phyloP scores from a whole-genome alignment of 768 basidiomycete genomes.

The Sutorius australiensis region DNA sequence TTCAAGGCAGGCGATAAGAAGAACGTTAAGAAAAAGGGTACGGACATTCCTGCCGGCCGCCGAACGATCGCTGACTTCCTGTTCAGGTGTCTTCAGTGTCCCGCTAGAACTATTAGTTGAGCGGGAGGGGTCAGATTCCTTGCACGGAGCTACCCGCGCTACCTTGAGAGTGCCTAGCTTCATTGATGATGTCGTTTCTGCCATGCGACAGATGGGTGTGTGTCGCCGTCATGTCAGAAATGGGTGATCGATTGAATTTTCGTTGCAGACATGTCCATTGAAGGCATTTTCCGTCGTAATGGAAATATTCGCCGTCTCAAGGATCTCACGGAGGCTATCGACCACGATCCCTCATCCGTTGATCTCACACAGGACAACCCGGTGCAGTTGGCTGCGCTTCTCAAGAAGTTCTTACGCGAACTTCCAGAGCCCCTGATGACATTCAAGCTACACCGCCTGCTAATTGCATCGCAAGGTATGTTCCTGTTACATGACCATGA shows the following conservation, averaged over 20 bases:
- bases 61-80: conserved; percentile 7
- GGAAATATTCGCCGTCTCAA: conserved; percentile 94
- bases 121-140: conserved; percentile 91
- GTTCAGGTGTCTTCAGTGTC: conserved; percentile 84
- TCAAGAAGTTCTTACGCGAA: conserved; percentile 97
- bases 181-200: conserved; percentile 96
- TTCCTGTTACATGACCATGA: conserved; percentile 13
- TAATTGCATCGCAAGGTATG: conserved; percentile 86
- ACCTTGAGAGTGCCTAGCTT: conserved; percentile 92
- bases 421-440: conserved; percentile 96
- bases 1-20: conserved; percentile 93
- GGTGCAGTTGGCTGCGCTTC: conserved; percentile 91
- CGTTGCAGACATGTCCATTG: conserved; percentile 89
- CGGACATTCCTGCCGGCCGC: conserved; percentile 17
- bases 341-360: conserved; percentile 89
- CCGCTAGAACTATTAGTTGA: conserved; percentile 92
- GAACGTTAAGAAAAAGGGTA: conserved; percentile 84
- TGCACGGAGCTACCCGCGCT: conserved; percentile 82
- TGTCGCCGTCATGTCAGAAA: conserved; percentile 1
- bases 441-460: conserved; percentile 85
- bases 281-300: conserved; percentile 98
- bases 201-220: conserved; percentile 99
- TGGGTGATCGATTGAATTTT: neutral
- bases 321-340: conserved; percentile 87
- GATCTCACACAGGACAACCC: conserved; percentile 94